A percentile compares a stretch with the other conserved stretches of the same genome.
phyloP scores from a whole-genome alignment of 2,329 filamentous ascomycete genomes.

The Pseudogymnoascus sp. region DNA sequence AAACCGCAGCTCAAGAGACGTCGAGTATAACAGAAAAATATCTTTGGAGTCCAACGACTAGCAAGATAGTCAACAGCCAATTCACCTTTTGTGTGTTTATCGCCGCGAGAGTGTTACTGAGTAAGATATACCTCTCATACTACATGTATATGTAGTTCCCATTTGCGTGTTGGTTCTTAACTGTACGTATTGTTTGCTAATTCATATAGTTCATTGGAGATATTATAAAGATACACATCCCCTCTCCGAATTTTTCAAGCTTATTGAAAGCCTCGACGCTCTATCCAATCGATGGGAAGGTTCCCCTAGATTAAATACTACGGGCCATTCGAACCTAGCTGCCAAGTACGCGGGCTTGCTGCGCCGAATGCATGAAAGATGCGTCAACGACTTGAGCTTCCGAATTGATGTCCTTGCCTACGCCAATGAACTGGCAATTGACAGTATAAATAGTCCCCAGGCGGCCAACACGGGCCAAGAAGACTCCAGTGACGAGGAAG shows the following conservation, averaged over 20 bases:
- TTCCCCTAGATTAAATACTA: constrained; percentile 3
- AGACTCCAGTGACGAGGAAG: constrained; percentile 2
- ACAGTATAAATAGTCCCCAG: neutral
- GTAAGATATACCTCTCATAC: constrained; percentile 10
- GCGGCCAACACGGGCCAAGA: neutral
- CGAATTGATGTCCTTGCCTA: constrained; percentile 13
- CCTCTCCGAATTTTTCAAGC: constrained; percentile 19
- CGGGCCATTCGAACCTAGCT: constrained; percentile 12
- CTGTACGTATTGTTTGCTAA: neutral
- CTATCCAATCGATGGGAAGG: constrained; percentile 20
- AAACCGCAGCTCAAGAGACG: constrained; percentile 25
- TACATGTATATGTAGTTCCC: neutral
- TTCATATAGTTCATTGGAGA: constrained; percentile 18
- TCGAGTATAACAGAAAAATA: constrained; percentile 27
- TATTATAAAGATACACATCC: constrained; percentile 17
- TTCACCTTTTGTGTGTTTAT: constrained; percentile 28
- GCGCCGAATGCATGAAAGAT: constrained; percentile 11
- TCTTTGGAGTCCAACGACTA: constrained; percentile 19
- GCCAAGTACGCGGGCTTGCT: constrained; percentile 16
- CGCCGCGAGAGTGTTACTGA: constrained; percentile 24
- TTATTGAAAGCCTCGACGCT: constrained; percentile 20
- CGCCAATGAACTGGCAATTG: constrained; percentile 9
- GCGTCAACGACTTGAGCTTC: constrained; percentile 8
- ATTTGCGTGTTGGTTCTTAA: neutral
- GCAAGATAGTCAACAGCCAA: constrained; percentile 19